Conservation (phyloP, 148 eudicot species). For the Chenopodium album region DNA sequence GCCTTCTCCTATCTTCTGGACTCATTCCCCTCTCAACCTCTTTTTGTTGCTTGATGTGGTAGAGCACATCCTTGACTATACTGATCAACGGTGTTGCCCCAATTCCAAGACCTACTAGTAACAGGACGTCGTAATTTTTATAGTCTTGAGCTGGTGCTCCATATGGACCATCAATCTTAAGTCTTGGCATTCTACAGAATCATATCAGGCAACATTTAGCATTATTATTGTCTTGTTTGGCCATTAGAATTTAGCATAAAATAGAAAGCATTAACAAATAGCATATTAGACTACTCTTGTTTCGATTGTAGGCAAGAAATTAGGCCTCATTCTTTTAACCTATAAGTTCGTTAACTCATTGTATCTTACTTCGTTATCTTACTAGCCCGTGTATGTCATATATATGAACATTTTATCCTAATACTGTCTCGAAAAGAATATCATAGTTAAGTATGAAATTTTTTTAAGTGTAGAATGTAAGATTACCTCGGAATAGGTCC, state of each 20-base stretch:
- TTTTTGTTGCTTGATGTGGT: slow-evolving; percentile 43
- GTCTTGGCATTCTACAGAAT: slow-evolving; percentile 38
- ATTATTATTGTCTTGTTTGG: background rate
- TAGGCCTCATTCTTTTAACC: background rate
- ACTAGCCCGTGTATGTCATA: too few relatives aligned
- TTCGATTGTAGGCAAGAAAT: background rate
- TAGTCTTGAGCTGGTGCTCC: slow-evolving; percentile 71
- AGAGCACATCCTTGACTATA: slow-evolving; percentile 53
- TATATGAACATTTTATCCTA: background rate
- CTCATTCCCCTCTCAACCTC: slow-evolving; percentile 23
- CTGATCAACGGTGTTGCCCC: slow-evolving; percentile 63
- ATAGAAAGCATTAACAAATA: background rate
- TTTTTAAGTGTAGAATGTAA: background rate
- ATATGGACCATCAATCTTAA: slow-evolving; percentile 51
- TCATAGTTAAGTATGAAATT: too few relatives aligned
- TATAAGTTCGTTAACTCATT: background rate
- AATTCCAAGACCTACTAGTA: slow-evolving; percentile 59
- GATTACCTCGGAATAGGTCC: slow-evolving; percentile 42
- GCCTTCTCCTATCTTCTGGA: slow-evolving; percentile 14
- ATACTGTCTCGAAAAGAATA: too few relatives aligned
- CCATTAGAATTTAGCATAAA: background rate
- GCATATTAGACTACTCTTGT: too few relatives aligned
- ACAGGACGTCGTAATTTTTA: slow-evolving; percentile 53
- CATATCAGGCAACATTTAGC: background rate
- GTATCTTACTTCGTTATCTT: too few relatives aligned